Base-by-base conservation (phyloP, 2,329 filamentous ascomycete genomes). In the Stemphylium vesicarium region DNA sequence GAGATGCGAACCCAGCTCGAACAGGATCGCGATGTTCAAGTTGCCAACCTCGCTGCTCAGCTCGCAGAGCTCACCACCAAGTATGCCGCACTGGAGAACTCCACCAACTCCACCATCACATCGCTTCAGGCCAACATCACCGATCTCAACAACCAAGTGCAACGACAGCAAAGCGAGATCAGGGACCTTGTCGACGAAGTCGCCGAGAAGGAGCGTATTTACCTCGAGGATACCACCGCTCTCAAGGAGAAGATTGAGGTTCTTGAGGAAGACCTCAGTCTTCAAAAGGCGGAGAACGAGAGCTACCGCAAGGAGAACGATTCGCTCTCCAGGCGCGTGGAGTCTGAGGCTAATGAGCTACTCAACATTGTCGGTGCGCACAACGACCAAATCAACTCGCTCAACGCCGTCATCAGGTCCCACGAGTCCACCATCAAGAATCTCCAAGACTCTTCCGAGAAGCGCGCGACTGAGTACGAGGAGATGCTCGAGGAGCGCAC, bases 111-210 rank as follows among this genome's bases (percentile, higher is more conserved):
- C 3, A 68, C 67, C 16, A 74, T 74, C 40, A 62, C 60, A 3
- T 64, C 69, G 6, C 61, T 75, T 3, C 63, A 72, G 37, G 69
- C 71, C 20, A 75, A 77, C 41, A 79, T 80, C 52, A 69, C 68
- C 4, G 72, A 74, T 22, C 75, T 79, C 59, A 74, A 74, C 51
- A 75, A 78, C 46, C 68, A 77, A 10, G 66, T 78, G 16, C 66
- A 69, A 11, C 72, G 71, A 10, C 71, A 75, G 33, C 73, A 78
- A 40, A 64, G 66, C 41, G 72, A 77, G 40, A 77, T 80, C 49
- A 68, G 70, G 13, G 53, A 62, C n/a, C 69, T 79, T 36, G 58
- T 50, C 6, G 68, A 66, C 40, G 60, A 69, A 20, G 63, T 65
- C 13, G 62, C 54, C 51, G 55, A 65, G 64, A 66, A 65, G 53